A percentile compares a stretch with the other conserved stretches of the same genome.
Evolutionary conservation across 495 filamentous ascomycete species (phyloP).

Genomic region (Daldinia loculata): DNA sequence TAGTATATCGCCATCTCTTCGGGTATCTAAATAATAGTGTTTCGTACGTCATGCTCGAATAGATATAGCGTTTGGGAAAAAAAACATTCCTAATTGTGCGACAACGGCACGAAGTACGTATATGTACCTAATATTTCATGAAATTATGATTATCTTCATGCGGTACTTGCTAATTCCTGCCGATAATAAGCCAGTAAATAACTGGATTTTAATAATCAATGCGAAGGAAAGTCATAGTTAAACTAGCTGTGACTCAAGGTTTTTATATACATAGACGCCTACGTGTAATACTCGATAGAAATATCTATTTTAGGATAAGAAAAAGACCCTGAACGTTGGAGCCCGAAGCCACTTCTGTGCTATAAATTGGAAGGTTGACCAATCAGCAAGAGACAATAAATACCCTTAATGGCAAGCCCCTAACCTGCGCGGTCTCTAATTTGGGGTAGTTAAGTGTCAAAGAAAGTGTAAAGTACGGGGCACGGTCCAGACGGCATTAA

Average conservation of each 20-base stretch:
- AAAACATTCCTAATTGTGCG: not conserved
- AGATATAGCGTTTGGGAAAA: not conserved
- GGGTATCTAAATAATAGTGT: not conserved
- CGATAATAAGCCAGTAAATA: not conserved
- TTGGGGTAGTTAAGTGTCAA: slow-evolving; percentile 14
- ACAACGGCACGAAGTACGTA: not conserved
- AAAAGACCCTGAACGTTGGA: not conserved
- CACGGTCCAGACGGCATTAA: slow-evolving; percentile 35
- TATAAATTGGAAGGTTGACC: not conserved
- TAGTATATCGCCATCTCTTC: not conserved
- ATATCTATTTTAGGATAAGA: slow-evolving; percentile 7
- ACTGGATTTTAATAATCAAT: not conserved
- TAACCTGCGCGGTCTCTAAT: not conserved
- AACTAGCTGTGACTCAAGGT: not conserved
- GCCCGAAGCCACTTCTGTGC: slow-evolving; percentile 9
- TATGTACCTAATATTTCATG: not conserved
- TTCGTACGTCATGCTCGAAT: not conserved
- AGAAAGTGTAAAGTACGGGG: slow-evolving; percentile 1
- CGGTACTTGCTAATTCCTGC: not conserved
- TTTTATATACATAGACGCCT: not conserved
- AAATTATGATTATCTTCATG: not conserved
- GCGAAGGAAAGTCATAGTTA: not conserved
- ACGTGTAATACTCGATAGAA: not conserved
- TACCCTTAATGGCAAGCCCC: not conserved
- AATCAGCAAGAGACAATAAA: not conserved